Evolutionary conservation across 306 rosid species (phyloP).

Genomic region (Rosa lucieae): DNA sequence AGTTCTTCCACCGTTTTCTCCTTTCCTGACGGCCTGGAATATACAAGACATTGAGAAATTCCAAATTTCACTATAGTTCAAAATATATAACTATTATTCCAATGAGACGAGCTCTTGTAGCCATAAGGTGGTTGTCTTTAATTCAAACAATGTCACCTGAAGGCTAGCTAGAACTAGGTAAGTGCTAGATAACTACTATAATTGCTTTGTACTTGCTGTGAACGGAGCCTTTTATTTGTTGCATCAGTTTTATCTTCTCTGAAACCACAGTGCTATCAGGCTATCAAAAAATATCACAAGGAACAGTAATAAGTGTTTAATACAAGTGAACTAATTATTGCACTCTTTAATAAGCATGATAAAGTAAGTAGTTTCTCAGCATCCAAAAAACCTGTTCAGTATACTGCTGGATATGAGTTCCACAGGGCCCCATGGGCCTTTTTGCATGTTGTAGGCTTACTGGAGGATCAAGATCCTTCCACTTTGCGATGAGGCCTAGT

Average conservation of each 20-base stretch:
- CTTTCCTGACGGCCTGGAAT: constrained; percentile 6
- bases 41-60: constrained; percentile 2
- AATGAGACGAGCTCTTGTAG: not conserved
- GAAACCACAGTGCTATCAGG: not conserved
- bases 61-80: not conserved
- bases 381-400: constrained; percentile 15
- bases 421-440: not conserved
- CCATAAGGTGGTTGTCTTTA: not conserved
- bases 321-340: not conserved
- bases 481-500: not conserved
- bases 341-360: not conserved
- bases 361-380: not conserved
- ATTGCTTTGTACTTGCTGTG: constrained; percentile 11
- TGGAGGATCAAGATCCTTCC: constrained; percentile 11
- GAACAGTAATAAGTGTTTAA: not conserved
- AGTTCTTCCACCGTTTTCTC: constrained; percentile 9
- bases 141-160: too few relatives aligned
- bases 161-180: too few relatives aligned
- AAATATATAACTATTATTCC: not conserved
- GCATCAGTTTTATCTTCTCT: not conserved
- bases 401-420: not conserved
- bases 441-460: not conserved
- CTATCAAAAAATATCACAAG: constrained; percentile 2
- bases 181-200: not conserved
- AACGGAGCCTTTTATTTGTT: constrained; percentile 15